These are phyloP conservation scores for Jasminum sambac DNA, from an alignment of 257 asterid species.

Conservation along the genomic window DNA sequence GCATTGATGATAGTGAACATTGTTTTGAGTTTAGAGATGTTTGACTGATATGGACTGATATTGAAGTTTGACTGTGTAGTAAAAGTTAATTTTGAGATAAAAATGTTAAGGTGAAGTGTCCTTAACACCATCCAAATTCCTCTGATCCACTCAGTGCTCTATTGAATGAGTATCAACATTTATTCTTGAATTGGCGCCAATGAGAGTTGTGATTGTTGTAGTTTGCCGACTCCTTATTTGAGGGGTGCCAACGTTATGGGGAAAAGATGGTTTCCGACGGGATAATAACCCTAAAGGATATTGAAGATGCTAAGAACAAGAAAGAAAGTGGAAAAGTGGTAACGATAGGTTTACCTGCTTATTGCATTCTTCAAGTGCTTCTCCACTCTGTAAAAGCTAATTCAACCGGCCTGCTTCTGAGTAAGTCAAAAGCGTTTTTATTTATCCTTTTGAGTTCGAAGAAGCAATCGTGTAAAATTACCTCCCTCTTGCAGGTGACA, in stretches of 20 bases:
- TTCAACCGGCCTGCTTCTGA: slow-evolving; percentile 58
- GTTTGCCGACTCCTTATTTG: slow-evolving; percentile 66
- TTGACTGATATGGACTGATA: too few species aligned
- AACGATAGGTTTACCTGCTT: slow-evolving; percentile 83
- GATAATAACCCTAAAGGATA: slow-evolving; percentile 59
- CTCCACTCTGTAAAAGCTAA: slow-evolving; percentile 68
- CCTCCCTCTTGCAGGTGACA: slow-evolving; percentile 45
- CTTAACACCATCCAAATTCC: too few species aligned
- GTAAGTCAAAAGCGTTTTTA: slow-evolving; percentile 41
- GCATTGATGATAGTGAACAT: too few species aligned
- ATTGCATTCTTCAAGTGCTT: slow-evolving; percentile 70
- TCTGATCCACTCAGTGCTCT: too few species aligned
- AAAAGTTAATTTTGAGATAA: too few species aligned
- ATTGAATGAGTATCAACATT: not conserved
- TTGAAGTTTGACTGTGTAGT: too few species aligned
- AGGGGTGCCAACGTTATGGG: slow-evolving; percentile 61
- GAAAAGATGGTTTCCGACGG: slow-evolving; percentile 71
- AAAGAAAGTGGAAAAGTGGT: slow-evolving; percentile 51
- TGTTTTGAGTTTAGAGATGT: too few species aligned
- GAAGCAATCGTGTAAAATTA: slow-evolving; percentile 10
- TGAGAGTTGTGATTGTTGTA: slow-evolving; percentile 30
- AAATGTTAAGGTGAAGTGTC: too few species aligned
- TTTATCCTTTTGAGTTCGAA: slow-evolving; percentile 1
- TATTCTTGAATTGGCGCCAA: slow-evolving; percentile 17
- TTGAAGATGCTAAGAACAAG: slow-evolving; percentile 70